A percentile compares a stretch with the other conserved stretches of the same genome.
Conservation (phyloP, 2,329 filamentous ascomycete genomes). For the Amauroascus niger region DNA sequence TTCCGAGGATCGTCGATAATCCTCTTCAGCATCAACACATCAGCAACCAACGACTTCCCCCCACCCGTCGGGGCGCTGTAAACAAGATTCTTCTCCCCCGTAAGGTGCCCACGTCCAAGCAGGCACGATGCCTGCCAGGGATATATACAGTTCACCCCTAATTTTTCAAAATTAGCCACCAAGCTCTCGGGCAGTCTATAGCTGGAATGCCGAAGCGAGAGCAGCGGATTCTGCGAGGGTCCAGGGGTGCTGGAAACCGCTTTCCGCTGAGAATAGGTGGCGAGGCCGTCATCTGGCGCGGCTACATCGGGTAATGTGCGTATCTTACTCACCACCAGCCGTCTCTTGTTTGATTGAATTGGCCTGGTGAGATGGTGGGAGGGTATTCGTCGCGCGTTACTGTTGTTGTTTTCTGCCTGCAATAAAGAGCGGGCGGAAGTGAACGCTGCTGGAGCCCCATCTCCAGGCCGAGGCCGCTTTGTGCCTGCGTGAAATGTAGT, state of each 20-base stretch:
- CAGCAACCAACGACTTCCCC: slow-evolving; percentile 65
- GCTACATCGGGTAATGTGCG: slow-evolving; percentile 20
- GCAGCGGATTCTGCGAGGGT: slow-evolving; percentile 35
- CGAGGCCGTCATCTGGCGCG: slow-evolving; percentile 22
- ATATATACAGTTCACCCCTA: slow-evolving; percentile 66
- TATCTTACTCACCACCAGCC: slow-evolving; percentile 37
- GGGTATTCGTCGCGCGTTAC: not conserved
- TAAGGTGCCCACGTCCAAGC: slow-evolving; percentile 55
- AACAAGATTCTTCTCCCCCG: slow-evolving; percentile 60
- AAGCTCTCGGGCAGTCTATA: slow-evolving; percentile 55
- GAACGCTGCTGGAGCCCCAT: slow-evolving; percentile 4
- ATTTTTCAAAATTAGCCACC: slow-evolving; percentile 53
- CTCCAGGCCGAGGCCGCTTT: slow-evolving; percentile 12
- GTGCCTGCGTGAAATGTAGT: slow-evolving; percentile 1
- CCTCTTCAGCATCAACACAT: slow-evolving; percentile 62
- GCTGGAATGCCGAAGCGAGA: slow-evolving; percentile 52
- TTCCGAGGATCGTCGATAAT: slow-evolving; percentile 53
- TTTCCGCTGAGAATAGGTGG: slow-evolving; percentile 51
- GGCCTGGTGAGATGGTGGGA: slow-evolving; percentile 1
- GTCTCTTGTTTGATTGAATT: slow-evolving; percentile 12
- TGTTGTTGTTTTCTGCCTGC: not conserved
- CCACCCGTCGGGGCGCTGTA: slow-evolving; percentile 71
- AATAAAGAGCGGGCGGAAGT: slow-evolving; percentile 12
- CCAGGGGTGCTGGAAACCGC: slow-evolving; percentile 24
- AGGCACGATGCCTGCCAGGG: slow-evolving; percentile 72